Evolutionary conservation across 768 basidiomycete genomes (phyloP).

Genomic region (Collybiopsis confluens): DNA sequence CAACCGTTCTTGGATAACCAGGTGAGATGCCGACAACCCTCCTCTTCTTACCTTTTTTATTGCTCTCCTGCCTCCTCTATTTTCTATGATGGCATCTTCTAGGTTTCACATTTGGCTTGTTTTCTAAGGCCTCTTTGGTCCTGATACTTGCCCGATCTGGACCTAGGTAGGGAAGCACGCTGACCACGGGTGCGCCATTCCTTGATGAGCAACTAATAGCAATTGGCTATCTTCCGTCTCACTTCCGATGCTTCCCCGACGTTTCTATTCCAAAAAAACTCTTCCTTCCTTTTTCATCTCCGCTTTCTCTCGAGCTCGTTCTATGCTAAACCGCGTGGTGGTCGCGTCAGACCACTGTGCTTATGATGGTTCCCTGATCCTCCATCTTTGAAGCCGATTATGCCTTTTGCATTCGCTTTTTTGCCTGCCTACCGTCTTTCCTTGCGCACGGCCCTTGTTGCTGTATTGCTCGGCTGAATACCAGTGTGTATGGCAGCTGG

Average conservation of each 20-base stretch:
- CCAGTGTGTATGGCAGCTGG: too few species aligned
- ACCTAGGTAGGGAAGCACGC: not conserved
- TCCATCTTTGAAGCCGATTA: not conserved
- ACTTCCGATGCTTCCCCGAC: constrained; percentile 6
- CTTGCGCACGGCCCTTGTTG: too few species aligned
- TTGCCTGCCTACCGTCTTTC: not conserved
- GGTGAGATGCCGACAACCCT: constrained; percentile 43
- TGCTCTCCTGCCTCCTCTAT: not conserved
- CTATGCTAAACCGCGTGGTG: constrained; percentile 9
- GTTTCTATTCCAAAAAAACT: not conserved
- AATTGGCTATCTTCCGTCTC: not conserved
- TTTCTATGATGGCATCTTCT: not conserved
- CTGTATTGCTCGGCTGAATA: too few species aligned
- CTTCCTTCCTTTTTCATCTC: constrained; percentile 2
- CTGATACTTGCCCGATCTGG: not conserved
- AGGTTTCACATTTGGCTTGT: too few species aligned
- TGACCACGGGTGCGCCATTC: not conserved
- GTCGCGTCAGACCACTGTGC: constrained; percentile 13
- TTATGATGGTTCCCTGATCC: not conserved
- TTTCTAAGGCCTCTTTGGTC: not conserved
- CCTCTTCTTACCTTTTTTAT: not conserved
- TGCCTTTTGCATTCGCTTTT: not conserved
- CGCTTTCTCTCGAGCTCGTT: constrained; percentile 9
- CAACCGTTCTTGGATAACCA: constrained; percentile 99
- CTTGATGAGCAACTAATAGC: not conserved